phyloP scores from a whole-genome alignment of 805 yeast species.

The Saccharomyces jurei region DNA sequence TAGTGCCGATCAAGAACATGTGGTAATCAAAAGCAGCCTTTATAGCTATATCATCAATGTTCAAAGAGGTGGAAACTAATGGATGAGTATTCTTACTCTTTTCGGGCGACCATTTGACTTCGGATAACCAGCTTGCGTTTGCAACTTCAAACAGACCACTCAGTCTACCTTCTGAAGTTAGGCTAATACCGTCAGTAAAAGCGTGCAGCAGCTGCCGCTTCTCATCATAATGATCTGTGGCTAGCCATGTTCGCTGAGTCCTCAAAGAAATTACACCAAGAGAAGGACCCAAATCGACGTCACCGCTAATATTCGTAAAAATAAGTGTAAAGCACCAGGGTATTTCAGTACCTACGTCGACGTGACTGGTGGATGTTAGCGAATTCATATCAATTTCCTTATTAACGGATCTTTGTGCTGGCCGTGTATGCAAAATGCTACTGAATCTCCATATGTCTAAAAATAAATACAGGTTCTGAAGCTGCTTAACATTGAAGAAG shows the following conservation, averaged over 20 bases:
- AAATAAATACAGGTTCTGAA: constrained; percentile 79
- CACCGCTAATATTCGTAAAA: constrained; percentile 43
- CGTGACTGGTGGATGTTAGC: constrained; percentile 7
- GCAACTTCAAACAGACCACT: constrained; percentile 56
- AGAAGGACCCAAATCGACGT: constrained; percentile 76
- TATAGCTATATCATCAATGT: constrained; percentile 46
- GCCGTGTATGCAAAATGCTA: constrained; percentile 19
- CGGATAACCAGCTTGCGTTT: constrained; percentile 49
- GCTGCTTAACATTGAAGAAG: constrained; percentile 70
- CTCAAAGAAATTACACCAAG: constrained; percentile 56
- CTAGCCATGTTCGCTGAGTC: constrained; percentile 57
- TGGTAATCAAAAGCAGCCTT: constrained; percentile 80
- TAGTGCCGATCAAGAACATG: constrained; percentile 59
- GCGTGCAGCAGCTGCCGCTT: constrained; percentile 66
- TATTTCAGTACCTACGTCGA: constrained; percentile 40
- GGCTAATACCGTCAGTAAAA: constrained; percentile 44
- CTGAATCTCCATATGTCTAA: constrained; percentile 73
- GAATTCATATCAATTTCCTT: constrained; percentile 44
- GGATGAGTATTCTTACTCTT: constrained; percentile 48
- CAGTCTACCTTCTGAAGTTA: constrained; percentile 67
- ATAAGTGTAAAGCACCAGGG: constrained; percentile 67
- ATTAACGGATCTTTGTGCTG: constrained; percentile 2
- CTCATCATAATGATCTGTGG: constrained; percentile 54
- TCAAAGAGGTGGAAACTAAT: constrained; percentile 51
- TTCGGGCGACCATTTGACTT: constrained; percentile 60